Percentiles rank a stretch among this genome's conserved stretches.
phyloP scores from a whole-genome alignment of 2,329 filamentous ascomycete species.

The Alternaria conjuncta region DNA sequence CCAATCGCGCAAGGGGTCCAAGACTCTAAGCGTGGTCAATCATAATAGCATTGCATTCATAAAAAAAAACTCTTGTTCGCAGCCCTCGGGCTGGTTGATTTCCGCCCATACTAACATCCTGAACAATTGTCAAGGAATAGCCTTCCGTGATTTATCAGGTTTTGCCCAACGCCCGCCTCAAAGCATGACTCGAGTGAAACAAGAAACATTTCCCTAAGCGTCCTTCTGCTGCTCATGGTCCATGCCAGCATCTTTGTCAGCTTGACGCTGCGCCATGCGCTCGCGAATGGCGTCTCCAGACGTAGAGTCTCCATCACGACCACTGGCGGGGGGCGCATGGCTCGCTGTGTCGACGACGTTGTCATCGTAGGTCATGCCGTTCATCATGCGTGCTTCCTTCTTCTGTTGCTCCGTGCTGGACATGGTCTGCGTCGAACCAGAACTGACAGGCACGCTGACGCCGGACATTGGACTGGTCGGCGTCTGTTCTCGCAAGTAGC shows the following conservation, averaged over 20 bases:
- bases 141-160: neutral
- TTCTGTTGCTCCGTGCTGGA: slow-evolving; percentile 44
- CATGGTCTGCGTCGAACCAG: slow-evolving; percentile 38
- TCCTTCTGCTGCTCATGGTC: slow-evolving; percentile 29
- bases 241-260: slow-evolving; percentile 31
- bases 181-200: slow-evolving; percentile 3
- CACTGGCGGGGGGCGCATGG: slow-evolving; percentile 39
- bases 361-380: slow-evolving; percentile 56
- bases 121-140: slow-evolving; percentile 7
- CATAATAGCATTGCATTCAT: slow-evolving; percentile 6
- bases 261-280: slow-evolving; percentile 44
- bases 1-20: slow-evolving; percentile 22
- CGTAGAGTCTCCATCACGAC: slow-evolving; percentile 55
- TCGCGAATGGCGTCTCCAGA: slow-evolving; percentile 71
- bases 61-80: neutral
- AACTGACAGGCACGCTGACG: slow-evolving; percentile 29
- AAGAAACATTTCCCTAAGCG: slow-evolving; percentile 15
- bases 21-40: neutral
- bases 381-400: slow-evolving; percentile 52
- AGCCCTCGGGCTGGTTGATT: neutral
- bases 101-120: neutral
- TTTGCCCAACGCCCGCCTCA: slow-evolving; percentile 11
- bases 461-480: slow-evolving; percentile 42
- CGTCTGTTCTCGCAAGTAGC: slow-evolving; percentile 42
- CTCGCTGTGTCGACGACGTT: slow-evolving; percentile 50